Base-by-base conservation (phyloP, 225 moss, liverwort and hornwort genomes). In the Bryoerythrophyllum caledonicum region DNA sequence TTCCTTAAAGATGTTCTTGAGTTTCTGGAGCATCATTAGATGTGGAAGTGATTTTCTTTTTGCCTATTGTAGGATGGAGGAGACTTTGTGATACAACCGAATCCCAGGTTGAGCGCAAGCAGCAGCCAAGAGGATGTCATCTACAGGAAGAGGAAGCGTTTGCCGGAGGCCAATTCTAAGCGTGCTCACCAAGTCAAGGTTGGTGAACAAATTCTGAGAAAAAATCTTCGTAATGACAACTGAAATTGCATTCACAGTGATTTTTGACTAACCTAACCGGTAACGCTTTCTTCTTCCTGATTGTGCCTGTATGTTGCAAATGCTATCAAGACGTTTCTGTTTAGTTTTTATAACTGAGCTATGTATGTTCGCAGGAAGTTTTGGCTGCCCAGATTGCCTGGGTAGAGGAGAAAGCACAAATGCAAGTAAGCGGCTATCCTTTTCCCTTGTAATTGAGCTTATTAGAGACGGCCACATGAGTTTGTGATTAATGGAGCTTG, bases 51-150 rank as follows among this genome's bases (percentile, higher is more conserved):
- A 59, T 70, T 55, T 38, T 74, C 40, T 17, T 56, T 73, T 55
- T 53, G 40, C 66, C 53, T 38, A 30, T 53, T 55, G 6, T 86
- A 93, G 96, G 96, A 86, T 68, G 89, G 84, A 71, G 89, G 78
- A 38, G 96, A 87, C 8, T 96, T 96, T 75, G 80, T 88, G 59
- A 75, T 96, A 40, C 96, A 93, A 70, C 89, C 91, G 17, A 96
- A 96, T 84, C 90, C 85, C 73, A 89, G 93, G 76, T 86, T 93
- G 80, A 80, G 63, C 64, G 76, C 68, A 65, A 66, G 78, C 71
- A 69, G 73, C 71, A 78, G 84, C 63, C 86, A 85, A n/a, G 78
- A 85, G 6, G 88, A 93, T 74, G 82, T 84, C 55, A 75, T 68
- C 8, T 54, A 28, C 58, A 80, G 78, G 27, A 88, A 85, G 74